phyloP scores from a whole-genome alignment of 148 eudicot species.

The Rhododendron griersonianum region DNA sequence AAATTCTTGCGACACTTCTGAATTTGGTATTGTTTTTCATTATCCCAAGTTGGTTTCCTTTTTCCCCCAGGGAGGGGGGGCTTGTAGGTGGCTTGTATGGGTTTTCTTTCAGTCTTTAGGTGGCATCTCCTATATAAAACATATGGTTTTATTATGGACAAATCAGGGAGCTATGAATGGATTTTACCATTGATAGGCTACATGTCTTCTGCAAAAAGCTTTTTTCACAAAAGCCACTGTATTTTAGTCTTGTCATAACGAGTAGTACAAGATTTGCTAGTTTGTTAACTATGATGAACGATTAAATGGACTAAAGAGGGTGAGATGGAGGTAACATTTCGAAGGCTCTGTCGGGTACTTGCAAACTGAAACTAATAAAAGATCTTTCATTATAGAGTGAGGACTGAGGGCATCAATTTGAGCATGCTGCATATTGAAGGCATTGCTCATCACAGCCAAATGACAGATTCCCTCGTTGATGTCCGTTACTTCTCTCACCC shows the following conservation, averaged over 20 bases:
- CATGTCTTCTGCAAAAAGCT: not conserved
- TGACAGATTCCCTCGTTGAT: not conserved
- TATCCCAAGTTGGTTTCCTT: not conserved
- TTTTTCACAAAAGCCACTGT: not conserved
- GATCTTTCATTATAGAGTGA: not conserved
- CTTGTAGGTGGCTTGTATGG: not conserved
- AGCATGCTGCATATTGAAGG: not conserved
- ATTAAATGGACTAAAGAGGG: not conserved
- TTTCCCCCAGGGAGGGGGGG: not conserved
- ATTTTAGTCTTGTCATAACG: not conserved
- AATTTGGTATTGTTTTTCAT: constrained; percentile 60
- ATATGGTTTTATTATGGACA: not conserved
- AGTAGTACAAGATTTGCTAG: not conserved
- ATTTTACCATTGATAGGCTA: not conserved
- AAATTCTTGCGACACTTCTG: constrained; percentile 91
- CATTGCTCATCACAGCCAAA: not conserved
- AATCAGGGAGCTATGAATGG: not conserved
- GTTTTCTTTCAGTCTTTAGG: not conserved
- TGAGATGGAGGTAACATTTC: not conserved
- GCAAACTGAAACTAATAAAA: not conserved
- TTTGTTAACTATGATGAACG: not conserved
- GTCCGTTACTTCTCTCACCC: not conserved
- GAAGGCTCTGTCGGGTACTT: not conserved
- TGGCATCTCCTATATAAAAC: not conserved
- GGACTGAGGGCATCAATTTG: not conserved